Conservation (phyloP, 257 asterid species). For the Salvia miltiorrhiza region DNA sequence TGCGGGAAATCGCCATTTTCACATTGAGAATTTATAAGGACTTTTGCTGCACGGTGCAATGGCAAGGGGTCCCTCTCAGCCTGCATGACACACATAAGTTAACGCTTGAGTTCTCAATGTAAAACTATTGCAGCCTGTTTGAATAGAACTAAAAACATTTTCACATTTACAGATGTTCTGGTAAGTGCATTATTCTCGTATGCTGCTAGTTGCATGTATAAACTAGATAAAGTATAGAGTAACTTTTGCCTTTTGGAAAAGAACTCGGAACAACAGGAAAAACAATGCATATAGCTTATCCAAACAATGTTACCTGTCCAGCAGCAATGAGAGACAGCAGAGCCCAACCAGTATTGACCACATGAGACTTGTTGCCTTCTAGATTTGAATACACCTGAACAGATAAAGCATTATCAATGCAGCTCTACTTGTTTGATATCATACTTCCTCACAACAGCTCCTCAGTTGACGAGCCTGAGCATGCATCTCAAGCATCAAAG, state of each 20-base stretch:
- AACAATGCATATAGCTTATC: background rate
- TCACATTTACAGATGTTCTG: background rate
- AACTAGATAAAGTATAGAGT: conserved; percentile 13
- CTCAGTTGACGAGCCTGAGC: background rate
- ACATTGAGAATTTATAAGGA: conserved; percentile 74
- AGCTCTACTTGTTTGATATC: background rate
- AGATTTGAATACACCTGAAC: conserved; percentile 79
- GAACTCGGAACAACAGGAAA: background rate
- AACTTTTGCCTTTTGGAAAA: background rate
- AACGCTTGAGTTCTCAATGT: background rate
- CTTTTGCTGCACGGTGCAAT: conserved; percentile 81
- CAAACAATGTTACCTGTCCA: conserved; percentile 62
- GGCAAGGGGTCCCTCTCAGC: conserved; percentile 82
- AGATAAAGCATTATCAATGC: conserved; percentile 14
- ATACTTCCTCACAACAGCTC: background rate
- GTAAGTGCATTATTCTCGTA: conserved; percentile 4
- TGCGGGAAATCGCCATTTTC: conserved; percentile 97
- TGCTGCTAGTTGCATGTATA: background rate
- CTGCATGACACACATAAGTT: conserved; percentile 32
- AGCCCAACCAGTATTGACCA: conserved; percentile 94
- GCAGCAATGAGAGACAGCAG: conserved; percentile 81
- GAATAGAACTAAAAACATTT: background rate
- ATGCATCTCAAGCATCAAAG: background rate
- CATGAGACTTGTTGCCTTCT: conserved; percentile 80
- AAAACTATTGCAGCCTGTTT: background rate